Base-by-base conservation (phyloP, 225 moss, liverwort and hornwort genomes). In the Sphagnum contortum region DNA sequence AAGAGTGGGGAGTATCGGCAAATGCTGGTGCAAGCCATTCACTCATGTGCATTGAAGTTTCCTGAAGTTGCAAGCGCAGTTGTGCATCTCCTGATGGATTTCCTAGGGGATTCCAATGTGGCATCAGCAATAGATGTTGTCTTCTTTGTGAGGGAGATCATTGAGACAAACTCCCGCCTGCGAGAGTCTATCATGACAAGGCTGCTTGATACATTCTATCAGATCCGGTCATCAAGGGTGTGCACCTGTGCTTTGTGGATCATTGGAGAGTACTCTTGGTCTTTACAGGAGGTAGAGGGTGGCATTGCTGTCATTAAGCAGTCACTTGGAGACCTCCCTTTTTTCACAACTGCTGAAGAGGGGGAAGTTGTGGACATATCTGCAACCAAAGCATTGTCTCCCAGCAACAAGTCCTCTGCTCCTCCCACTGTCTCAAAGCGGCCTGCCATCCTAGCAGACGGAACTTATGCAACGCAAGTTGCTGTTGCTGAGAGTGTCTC, bases 21-120 rank as follows among this genome's bases (percentile, higher is more conserved):
- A 75, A 95, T 95, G 94, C 91, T 95, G 1, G 92, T 95, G 45
- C 94, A 95, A 70, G 92, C 94, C 13, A 95, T 95, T 47, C 94
- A 95, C 71, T 88, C 88, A 2, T 95, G 94, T 62, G 94, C 94
- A 29, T 71, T 95, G 64, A 87, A 88, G 53, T 95, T 95, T 60
- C 94, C 94, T 7, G 94, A 92, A 70, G 94, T 95, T 65, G 92
- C 94, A 55, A 89, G 91, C 69, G 87, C 89, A 45, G 94, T 95
- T 55, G 94, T 95, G 6, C 92, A 95, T 72, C 70, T 95, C 68
- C 66, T 95, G 69, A 95, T 95, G 94, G 92, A 95, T 68, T 95
- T 95, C 66, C 77, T 95, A 57, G 94, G 94, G 49, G 94, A 95
- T 48, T 84, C 79, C 7, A 95, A 95, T 64, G 91, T 86, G 51